These are phyloP conservation scores for Aciculoconidium aculeatum DNA, from an alignment of 805 yeast genomes.

Conservation along the genomic window DNA sequence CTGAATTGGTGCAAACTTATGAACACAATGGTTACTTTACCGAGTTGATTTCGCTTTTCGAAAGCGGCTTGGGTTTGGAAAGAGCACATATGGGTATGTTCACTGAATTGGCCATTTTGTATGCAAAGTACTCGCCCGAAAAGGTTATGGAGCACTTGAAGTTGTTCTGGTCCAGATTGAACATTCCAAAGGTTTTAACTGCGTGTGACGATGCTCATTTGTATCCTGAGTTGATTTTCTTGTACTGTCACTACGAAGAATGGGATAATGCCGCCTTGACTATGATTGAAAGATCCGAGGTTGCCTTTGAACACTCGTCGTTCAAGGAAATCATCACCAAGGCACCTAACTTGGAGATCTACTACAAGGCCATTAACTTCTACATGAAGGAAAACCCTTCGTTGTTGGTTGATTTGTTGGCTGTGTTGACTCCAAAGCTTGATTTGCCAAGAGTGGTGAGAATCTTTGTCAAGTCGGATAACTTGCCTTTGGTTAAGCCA, in stretches of 20 bases:
- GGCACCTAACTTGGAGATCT: slow-evolving; percentile 92
- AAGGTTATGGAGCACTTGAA: slow-evolving; percentile 94
- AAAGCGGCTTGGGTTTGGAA: slow-evolving; percentile 92
- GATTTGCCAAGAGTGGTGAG: slow-evolving; percentile 93
- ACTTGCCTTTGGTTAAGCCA: slow-evolving; percentile 92
- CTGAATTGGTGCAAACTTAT: slow-evolving; percentile 80
- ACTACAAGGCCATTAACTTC: slow-evolving; percentile 94
- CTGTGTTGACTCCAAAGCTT: slow-evolving; percentile 80
- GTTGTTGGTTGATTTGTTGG: slow-evolving; percentile 75
- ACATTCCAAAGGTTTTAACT: slow-evolving; percentile 92
- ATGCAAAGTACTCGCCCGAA: slow-evolving; percentile 84
- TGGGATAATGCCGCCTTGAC: slow-evolving; percentile 98
- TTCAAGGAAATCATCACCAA: slow-evolving; percentile 93
- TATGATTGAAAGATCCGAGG: slow-evolving; percentile 91
- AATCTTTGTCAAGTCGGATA: slow-evolving; percentile 91
- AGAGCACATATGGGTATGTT: slow-evolving; percentile 99
- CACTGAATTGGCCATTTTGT: slow-evolving; percentile 87
- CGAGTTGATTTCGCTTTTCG: slow-evolving; percentile 87
- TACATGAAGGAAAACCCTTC: slow-evolving; percentile 91
- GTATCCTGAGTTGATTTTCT: slow-evolving; percentile 94
- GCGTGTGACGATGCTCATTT: slow-evolving; percentile 92
- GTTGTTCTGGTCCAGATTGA: slow-evolving; percentile 95
- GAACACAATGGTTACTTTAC: slow-evolving; percentile 88
- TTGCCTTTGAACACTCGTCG: slow-evolving; percentile 87
- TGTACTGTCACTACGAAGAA: slow-evolving; percentile 97